Conservation (phyloP, 1,139 yeast species). For the Petasospora fabianii region DNA sequence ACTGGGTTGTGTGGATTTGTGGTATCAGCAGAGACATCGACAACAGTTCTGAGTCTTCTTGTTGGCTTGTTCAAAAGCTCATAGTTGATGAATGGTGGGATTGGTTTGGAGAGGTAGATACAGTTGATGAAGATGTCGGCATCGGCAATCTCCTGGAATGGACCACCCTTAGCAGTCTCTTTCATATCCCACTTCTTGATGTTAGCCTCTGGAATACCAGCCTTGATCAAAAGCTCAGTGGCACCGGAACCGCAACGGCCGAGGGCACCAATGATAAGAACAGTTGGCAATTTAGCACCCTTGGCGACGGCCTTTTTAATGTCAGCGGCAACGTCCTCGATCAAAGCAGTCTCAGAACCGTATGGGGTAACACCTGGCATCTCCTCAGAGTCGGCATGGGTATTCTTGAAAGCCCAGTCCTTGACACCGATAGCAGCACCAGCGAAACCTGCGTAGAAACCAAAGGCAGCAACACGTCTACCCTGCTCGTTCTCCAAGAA, state of each 20-base stretch:
- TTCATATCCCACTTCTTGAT: constrained; percentile 93
- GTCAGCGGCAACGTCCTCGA: constrained; percentile 63
- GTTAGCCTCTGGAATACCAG: constrained; percentile 83
- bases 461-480: constrained; percentile 98
- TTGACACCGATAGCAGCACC: constrained; percentile 96
- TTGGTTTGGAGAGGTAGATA: constrained; percentile 89
- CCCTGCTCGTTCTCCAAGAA: constrained; percentile 92
- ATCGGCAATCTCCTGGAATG: constrained; percentile 83
- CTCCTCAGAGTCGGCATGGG: constrained; percentile 60
- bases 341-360: constrained; percentile 71
- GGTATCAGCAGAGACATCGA: constrained; percentile 97
- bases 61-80: constrained; percentile 56
- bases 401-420: constrained; percentile 92
- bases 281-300: constrained; percentile 70
- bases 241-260: constrained; percentile 99
- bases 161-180: constrained; percentile 96
- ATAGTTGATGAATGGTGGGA: constrained; percentile 81
- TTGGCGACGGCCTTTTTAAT: constrained; percentile 57
- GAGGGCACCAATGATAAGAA: constrained; percentile 90
- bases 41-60: constrained; percentile 86
- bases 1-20: constrained; percentile 98
- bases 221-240: constrained; percentile 71
- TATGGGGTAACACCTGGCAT: constrained; percentile 78
- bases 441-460: constrained; percentile 97
- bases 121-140: constrained; percentile 93